Evolutionary conservation across 345 rosid genomes (phyloP).

Genomic region (Aquilaria sinensis): DNA sequence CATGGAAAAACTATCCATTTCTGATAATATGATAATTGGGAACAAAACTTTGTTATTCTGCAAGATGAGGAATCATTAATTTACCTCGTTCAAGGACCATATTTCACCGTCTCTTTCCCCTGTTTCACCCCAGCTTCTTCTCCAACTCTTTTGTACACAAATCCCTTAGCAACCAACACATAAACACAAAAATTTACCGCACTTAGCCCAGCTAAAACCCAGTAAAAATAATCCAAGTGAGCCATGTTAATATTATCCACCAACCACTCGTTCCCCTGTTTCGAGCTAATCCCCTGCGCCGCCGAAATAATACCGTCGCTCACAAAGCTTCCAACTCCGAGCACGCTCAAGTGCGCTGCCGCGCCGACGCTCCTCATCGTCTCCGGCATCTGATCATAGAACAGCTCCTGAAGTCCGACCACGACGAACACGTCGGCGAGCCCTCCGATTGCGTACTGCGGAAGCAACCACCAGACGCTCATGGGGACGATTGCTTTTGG

Average conservation of each 20-base stretch:
- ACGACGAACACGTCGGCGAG: conserved; percentile 58
- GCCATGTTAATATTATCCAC: conserved; percentile 63
- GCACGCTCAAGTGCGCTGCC: conserved; percentile 51
- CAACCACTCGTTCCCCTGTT: conserved; percentile 48
- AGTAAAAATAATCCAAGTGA: conserved; percentile 55
- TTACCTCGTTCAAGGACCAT: no score
- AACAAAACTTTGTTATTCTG: no score
- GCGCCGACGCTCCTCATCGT: conserved; percentile 85
- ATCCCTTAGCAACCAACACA: conserved; percentile 44
- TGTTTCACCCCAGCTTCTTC: conserved; percentile 2
- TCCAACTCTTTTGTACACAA: conserved; percentile 56
- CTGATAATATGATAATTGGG: no score
- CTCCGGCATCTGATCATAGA: conserved; percentile 88
- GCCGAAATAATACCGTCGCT: conserved; percentile 47
- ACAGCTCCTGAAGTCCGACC: conserved; percentile 82
- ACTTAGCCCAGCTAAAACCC: conserved; percentile 66
- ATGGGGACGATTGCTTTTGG: conserved; percentile 60
- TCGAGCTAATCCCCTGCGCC: conserved; percentile 43
- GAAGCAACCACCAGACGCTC: conserved; percentile 80
- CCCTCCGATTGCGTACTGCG: conserved; percentile 62
- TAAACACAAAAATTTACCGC: conserved; percentile 48
- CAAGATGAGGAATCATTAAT: no score
- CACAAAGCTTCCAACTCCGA: conserved; percentile 74
- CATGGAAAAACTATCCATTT: no score
- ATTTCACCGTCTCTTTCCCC: conserved; percentile 3